Evolutionary conservation across 176 grass and related monocot genomes (phyloP), one percentile per base, ranked within the genome.

Genomic region (Avena sativa): DNA sequence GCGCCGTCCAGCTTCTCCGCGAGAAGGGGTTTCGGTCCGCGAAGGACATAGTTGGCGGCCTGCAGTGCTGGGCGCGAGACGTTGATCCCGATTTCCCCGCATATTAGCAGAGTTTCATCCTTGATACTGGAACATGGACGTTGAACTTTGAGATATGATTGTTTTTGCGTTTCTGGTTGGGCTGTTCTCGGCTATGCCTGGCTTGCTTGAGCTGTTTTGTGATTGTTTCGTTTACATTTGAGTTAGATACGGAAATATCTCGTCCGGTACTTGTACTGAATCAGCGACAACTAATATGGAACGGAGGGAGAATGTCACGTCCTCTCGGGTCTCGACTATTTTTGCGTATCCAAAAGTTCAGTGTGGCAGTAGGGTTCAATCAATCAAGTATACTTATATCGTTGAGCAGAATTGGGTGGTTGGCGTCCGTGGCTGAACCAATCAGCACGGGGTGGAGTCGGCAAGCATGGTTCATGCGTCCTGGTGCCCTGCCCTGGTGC

Each of bases 21-120:
- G 81, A 90, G 80, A 98, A 93, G 47, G 94, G 97, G 5, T 91
- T 98, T 59, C 20, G 71, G 25, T 88, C 67, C 14, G 85, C 90
- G 0, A 98, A 94, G 76, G 94, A 96, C 84, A 90, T 98, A 46
- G 89, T 94, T 5, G 94, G 94, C 6, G 97, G 94, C 25, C 89
- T 96, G 68, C 82, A 98, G 66, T 94, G 89, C 9, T 98, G 94
- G 97, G 90, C 83, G 2, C 79, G 17, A 32, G 92, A 96, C 19
- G 88, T 93, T 15, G 90, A 98, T 80, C 90, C 75, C 6, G 81
- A 86, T 78, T 98, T 98, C 83, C 94, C 89, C 2, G 58, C 85
- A 8, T 95, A 95, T 62, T 96, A 88, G 40, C 16, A 19, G 38
- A 43, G 38, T 43, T 32, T 32, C 32, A 32, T 43, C 2, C 7